phyloP scores from a whole-genome alignment of 2,329 filamentous ascomycete genomes.

The Lasiodiplodia sp. region DNA sequence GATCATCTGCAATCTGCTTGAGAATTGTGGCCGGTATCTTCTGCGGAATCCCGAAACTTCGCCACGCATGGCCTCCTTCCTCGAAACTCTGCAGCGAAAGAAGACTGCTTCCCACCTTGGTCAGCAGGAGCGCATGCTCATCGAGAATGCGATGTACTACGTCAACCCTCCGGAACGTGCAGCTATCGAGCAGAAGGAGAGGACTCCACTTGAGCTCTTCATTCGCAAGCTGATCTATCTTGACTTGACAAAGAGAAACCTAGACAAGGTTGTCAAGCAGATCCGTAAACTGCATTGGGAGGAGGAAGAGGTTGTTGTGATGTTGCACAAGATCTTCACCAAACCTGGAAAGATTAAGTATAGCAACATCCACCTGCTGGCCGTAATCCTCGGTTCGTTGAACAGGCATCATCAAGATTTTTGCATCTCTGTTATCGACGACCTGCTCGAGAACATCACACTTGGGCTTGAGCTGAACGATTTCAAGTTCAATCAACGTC shows the following conservation, averaged over 20 bases:
- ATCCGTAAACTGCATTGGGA: constrained; percentile 98
- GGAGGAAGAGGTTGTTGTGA: constrained; percentile 80
- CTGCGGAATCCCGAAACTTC: constrained; percentile 91
- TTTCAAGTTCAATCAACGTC: constrained; percentile 95
- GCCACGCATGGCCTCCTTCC: constrained; percentile 89
- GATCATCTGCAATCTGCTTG: constrained; percentile 93
- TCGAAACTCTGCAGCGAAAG: constrained; percentile 94
- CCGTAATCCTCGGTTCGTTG: constrained; percentile 85
- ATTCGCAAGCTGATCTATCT: constrained; percentile 91
- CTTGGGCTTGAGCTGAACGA: constrained; percentile 94
- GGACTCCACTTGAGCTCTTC: constrained; percentile 90
- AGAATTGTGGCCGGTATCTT: constrained; percentile 95
- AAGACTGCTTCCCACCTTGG: constrained; percentile 95
- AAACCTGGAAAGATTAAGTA: constrained; percentile 98
- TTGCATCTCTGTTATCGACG: constrained; percentile 89
- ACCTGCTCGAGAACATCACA: constrained; percentile 84
- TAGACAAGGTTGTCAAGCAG: constrained; percentile 92
- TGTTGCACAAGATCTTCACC: constrained; percentile 89
- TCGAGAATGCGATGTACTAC: constrained; percentile 98
- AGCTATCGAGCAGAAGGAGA: constrained; percentile 95
- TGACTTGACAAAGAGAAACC: constrained; percentile 92
- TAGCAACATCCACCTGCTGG: constrained; percentile 92
- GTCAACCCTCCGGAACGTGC: constrained; percentile 94
- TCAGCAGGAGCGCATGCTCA: constrained; percentile 95
- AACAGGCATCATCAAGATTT: constrained; percentile 93